phyloP scores from a whole-genome alignment of 495 filamentous ascomycete species.

The Neurospora hispaniola region DNA sequence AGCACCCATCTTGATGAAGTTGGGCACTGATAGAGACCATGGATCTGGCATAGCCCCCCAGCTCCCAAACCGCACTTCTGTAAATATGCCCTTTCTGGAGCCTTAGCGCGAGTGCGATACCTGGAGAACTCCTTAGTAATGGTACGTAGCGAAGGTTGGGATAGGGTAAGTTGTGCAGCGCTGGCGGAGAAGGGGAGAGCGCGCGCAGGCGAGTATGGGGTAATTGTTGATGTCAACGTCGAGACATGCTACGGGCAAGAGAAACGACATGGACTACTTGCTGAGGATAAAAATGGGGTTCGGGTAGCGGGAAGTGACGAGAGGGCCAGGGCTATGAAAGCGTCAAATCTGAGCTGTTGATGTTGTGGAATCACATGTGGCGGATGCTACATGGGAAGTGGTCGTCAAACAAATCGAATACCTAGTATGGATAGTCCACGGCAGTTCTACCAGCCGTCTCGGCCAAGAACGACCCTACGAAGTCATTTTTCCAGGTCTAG shows the following conservation, averaged over 20 bases:
- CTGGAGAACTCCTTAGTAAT: no score
- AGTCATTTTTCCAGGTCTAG: neutral
- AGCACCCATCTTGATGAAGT: conserved; percentile 18
- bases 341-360: neutral
- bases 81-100: no score
- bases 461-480: neutral
- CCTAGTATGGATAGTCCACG: neutral
- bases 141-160: no score
- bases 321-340: neutral
- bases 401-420: neutral
- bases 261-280: neutral
- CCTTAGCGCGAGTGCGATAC: no score
- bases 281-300: neutral
- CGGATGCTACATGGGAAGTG: neutral
- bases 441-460: neutral
- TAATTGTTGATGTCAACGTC: neutral
- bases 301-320: neutral
- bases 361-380: neutral
- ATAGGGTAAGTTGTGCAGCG: no score
- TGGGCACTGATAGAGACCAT: neutral
- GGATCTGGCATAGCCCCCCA: no score
- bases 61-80: no score
- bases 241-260: neutral
- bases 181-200: no score
- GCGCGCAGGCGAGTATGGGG: no score